phyloP scores from a whole-genome alignment of 2,329 filamentous ascomycete genomes.

The Diaporthe citriasiana region DNA sequence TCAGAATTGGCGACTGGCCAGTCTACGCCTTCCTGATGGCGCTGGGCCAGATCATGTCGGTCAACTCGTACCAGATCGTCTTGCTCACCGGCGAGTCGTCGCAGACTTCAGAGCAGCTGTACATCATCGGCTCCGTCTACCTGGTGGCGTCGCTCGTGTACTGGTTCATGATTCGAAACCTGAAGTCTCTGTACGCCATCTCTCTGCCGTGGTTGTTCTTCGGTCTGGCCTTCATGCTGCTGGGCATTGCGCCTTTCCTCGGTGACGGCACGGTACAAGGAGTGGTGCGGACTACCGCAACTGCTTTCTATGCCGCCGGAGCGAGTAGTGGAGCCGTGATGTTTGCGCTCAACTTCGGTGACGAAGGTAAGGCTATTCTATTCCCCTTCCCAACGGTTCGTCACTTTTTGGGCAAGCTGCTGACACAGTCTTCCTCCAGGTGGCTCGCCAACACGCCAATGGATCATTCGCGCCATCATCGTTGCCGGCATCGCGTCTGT shows the following conservation, averaged over 20 bases:
- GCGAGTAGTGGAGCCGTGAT: slow-evolving; percentile 75
- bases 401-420: slow-evolving; percentile 51
- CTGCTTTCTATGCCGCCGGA: slow-evolving; percentile 72
- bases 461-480: slow-evolving; percentile 76
- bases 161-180: slow-evolving; percentile 73
- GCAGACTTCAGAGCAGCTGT: slow-evolving; percentile 70
- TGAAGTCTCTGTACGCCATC: slow-evolving; percentile 70
- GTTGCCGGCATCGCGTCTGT: slow-evolving; percentile 78
- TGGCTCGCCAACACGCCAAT: slow-evolving; percentile 73
- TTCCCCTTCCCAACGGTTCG: slow-evolving; percentile 75
- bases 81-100: slow-evolving; percentile 74
- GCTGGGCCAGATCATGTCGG: slow-evolving; percentile 73
- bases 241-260: slow-evolving; percentile 71
- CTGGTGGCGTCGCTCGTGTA: slow-evolving; percentile 70
- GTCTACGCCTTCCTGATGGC: slow-evolving; percentile 74
- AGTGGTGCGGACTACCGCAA: slow-evolving; percentile 70
- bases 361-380: slow-evolving; percentile 55
- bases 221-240: slow-evolving; percentile 72
- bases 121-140: slow-evolving; percentile 73
- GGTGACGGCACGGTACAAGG: slow-evolving; percentile 55
- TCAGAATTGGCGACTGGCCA: slow-evolving; percentile 73
- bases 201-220: slow-evolving; percentile 74
- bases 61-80: slow-evolving; percentile 78
- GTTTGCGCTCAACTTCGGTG: slow-evolving; percentile 77
- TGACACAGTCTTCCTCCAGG: slow-evolving; percentile 50